Percentiles rank a stretch among this genome's conserved stretches.
These are phyloP conservation scores for Tylopilus balloui DNA, from an alignment of 768 basidiomycete species.

Conservation along the genomic window DNA sequence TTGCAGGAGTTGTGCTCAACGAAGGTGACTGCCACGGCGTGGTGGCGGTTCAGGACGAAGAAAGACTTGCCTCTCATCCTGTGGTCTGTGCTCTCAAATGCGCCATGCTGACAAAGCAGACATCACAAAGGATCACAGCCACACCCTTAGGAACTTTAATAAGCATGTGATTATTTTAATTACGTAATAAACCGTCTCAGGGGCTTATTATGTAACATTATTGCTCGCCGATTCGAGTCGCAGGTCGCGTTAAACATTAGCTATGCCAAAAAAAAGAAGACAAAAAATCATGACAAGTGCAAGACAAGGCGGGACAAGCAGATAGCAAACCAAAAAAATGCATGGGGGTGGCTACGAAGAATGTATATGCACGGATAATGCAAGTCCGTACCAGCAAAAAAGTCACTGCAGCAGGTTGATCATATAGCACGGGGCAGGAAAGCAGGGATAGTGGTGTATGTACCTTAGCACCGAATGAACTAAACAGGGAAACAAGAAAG, in stretches of 20 bases:
- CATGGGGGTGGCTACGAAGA: constrained; percentile 21
- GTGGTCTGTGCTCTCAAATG: constrained; percentile 19
- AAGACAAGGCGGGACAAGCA: constrained; percentile 8
- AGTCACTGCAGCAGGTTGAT: constrained; percentile 16
- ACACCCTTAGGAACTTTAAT: too few relatives aligned
- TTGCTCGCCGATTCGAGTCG: too few relatives aligned
- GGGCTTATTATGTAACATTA: constrained; percentile 7
- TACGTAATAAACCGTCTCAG: not conserved
- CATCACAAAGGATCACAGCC: constrained; percentile 9
- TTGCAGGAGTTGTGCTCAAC: constrained; percentile 8
- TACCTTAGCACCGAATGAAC: constrained; percentile 19
- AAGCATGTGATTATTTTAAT: not conserved
- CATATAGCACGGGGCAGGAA: constrained; percentile 6
- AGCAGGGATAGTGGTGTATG: constrained; percentile 19
- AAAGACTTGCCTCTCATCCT: constrained; percentile 1
- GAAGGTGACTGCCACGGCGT: constrained; percentile 16
- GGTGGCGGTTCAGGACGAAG: constrained; percentile 23
- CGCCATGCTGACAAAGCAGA: constrained; percentile 23
- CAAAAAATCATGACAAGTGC: constrained; percentile 3
- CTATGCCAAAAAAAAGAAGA: constrained; percentile 12
- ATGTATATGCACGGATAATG: constrained; percentile 25
- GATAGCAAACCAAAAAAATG: constrained; percentile 14
- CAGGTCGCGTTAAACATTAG: too few relatives aligned
- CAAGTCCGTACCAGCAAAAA: constrained; percentile 25
- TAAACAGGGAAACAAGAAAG: constrained; percentile 15